Base-by-base conservation (phyloP, 2,329 filamentous ascomycete genomes). In the Pseudogymnoascus sp. region DNA sequence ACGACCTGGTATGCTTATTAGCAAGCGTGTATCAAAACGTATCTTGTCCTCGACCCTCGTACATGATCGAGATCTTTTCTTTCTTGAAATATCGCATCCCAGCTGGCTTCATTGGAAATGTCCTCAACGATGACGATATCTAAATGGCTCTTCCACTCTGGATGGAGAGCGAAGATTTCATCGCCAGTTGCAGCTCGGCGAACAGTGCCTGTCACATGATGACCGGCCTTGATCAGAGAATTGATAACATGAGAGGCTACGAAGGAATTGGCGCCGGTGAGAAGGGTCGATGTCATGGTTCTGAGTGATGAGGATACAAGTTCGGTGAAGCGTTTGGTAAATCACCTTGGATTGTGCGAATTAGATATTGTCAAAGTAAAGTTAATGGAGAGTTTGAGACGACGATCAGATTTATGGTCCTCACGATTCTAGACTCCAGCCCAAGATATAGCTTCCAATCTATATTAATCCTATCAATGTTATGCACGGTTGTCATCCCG, bases 281-380 rank as follows among this genome's bases (percentile, higher is more conserved):
- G 64, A 48, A 72, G 69, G n/a, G 67, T 68, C 41, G 65, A 64
- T 8, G 71, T 68, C 70, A 73, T 73, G 51, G 59, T 67, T 62
- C 55, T 35, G 31, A 17, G 15, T 4, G 51, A 17, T 35, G 51
- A 42, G 17, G 17, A 44, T 44, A 44, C 9, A 25, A 97, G 77
- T 97, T 97, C 76, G 10, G 10, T 44, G 10, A 27, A 44, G 21
- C 21, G 41, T 44, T 44, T 44, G 41, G 91, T 92, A 81, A 64
- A 74, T 68, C 60, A 29, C 9, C 13, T 44, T 44, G 13, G 17
- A 44, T 44, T 17, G 21, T 27, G 41, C 41, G 25, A 27, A 44
- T 27, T 44, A 21, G 41, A 13, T 44, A 10, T 27, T 44, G 27
- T 27, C 33, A 13, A 44, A 42, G 39, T 17, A 42, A 42, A 13